Percentiles rank a stretch among this genome's conserved stretches.
These are phyloP conservation scores for Exophiala sideris DNA, from an alignment of 2,329 filamentous ascomycete species.

Conservation along the genomic window DNA sequence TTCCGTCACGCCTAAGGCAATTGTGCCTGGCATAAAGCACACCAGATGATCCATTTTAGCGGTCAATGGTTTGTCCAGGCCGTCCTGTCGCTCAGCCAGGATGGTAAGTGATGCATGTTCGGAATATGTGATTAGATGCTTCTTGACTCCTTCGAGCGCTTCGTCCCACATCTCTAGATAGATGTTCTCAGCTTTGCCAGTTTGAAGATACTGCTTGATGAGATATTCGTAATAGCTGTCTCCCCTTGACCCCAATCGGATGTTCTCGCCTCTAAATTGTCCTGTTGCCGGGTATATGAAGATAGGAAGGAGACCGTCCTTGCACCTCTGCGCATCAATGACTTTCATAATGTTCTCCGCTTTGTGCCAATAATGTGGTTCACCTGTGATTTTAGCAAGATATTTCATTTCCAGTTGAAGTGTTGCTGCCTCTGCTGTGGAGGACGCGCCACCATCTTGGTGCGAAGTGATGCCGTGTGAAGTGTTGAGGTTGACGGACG, in stretches of 20 bases:
- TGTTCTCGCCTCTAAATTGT: slow-evolving; percentile 76
- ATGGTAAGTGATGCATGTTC: slow-evolving; percentile 78
- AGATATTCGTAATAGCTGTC: slow-evolving; percentile 99
- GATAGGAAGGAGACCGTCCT: slow-evolving; percentile 86
- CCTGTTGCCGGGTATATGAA: slow-evolving; percentile 79
- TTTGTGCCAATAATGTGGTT: slow-evolving; percentile 86
- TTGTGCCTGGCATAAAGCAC: slow-evolving; percentile 95
- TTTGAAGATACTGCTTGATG: slow-evolving; percentile 97
- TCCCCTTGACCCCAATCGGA: slow-evolving; percentile 86
- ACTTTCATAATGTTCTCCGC: slow-evolving; percentile 89
- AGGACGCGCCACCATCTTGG: slow-evolving; percentile 79
- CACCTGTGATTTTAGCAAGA: slow-evolving; percentile 87
- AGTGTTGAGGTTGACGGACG: slow-evolving; percentile 82
- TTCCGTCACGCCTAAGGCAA: slow-evolving; percentile 80
- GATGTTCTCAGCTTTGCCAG: slow-evolving; percentile 75
- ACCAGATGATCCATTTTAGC: slow-evolving; percentile 98
- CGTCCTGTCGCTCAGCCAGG: slow-evolving; percentile 77
- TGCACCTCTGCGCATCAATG: slow-evolving; percentile 73
- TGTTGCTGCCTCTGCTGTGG: slow-evolving; percentile 88
- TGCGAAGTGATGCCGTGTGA: slow-evolving; percentile 76
- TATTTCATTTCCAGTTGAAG: slow-evolving; percentile 98
- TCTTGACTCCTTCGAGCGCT: slow-evolving; percentile 77
- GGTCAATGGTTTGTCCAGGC: slow-evolving; percentile 62
- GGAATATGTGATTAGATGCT: slow-evolving; percentile 88
- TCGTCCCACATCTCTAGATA: slow-evolving; percentile 95